Evolutionary conservation across 805 yeast species (phyloP), one percentile per base, ranked within the genome.

Genomic region (Zygotorulaspora danielsina): DNA sequence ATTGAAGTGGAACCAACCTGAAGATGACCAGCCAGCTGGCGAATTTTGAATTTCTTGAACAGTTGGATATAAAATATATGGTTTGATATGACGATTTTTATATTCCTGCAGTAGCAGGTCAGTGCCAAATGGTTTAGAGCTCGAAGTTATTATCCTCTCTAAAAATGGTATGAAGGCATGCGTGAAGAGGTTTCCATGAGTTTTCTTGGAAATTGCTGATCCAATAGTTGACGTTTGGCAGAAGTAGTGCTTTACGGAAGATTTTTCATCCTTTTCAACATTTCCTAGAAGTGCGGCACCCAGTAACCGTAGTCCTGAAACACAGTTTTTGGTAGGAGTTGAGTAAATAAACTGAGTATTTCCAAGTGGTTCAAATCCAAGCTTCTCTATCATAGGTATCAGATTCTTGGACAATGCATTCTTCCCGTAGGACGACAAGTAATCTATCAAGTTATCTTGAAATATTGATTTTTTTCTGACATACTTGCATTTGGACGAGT

Each of bases 261-360:
- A 13, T 1, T 22, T 12, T 1, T 16, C 24, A 5, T 31, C 19
- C 7, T 34, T 18, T 7, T 17, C 27, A 12, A 10, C 19, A 19
- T 29, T 13, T 26, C 50, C 46, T 3, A 61, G 44, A 6, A 63
- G 36, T 4, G 51, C 39, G 3, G 47, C 37, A n/a, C 56, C 40
- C 6, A 57, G 43, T 24, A 26, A 20, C 10, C 42, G 30, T 16
- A 50, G 49, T 1, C 70, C 71, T 29, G 61, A 62, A 2, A 35
- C 41, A 5, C 34, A 9, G 36, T 64, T 59, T 0, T 46, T 46
- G 1, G 78, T 75, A 0, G 86, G 83, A 0, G 72, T 62, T 1
- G 85, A 78, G 2, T 73, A 76, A 6, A 81, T 52, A 33, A 80
- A 71, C 16, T 77, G 46, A 1, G 46, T 75, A 3, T 73, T 81